Conservation (phyloP, 106 monocot genomes). For the Chionographis japonica region DNA sequence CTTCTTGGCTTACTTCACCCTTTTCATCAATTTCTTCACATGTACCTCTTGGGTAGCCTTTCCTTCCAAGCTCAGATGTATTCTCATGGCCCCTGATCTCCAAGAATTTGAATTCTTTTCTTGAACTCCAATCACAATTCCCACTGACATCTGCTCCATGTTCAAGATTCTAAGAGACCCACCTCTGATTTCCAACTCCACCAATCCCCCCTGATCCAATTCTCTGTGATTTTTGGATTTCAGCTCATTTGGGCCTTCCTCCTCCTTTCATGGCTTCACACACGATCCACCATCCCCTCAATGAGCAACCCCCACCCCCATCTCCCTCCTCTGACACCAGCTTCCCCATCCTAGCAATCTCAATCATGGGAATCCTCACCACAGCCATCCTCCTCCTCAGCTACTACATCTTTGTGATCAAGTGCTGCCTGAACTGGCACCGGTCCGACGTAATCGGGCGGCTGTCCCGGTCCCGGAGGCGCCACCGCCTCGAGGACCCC, state of each 20-base stretch:
- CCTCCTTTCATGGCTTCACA: neutral
- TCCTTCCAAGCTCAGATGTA: too few relatives aligned
- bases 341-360: conserved; percentile 45
- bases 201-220: too few relatives aligned
- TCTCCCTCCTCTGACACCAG: conserved; percentile 18
- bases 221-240: neutral
- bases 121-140: too few relatives aligned
- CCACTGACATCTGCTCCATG: too few relatives aligned
- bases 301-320: conserved; percentile 14
- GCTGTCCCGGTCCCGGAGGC: neutral
- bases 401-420: conserved; percentile 57
- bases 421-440: conserved; percentile 35
- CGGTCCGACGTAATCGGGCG: conserved; percentile 6
- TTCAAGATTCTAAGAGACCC: too few relatives aligned
- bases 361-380: conserved; percentile 54
- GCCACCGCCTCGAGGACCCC: neutral
- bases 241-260: neutral
- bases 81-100: too few relatives aligned
- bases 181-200: too few relatives aligned
- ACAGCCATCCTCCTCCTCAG: conserved; percentile 48
- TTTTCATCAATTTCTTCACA: too few relatives aligned
- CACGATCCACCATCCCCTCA: neutral
- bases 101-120: too few relatives aligned
- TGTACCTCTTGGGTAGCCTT: too few relatives aligned
- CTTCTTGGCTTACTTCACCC: too few relatives aligned